phyloP scores from a whole-genome alignment of 257 asterid genomes.

The Pogostemon cablin region DNA sequence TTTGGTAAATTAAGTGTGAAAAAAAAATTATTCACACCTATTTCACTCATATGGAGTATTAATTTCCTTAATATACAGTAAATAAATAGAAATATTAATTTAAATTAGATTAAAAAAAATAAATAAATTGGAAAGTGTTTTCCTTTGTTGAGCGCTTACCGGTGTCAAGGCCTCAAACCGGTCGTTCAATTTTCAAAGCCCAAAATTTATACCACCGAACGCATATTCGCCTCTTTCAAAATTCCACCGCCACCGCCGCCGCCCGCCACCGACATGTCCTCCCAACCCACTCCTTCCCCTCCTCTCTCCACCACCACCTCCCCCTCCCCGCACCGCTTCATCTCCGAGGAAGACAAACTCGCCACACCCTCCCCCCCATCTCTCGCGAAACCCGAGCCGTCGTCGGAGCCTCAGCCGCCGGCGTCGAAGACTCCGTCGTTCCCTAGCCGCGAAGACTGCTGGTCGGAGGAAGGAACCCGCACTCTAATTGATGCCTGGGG shows the following conservation, averaged over 20 bases:
- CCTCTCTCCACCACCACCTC: slow-evolving; percentile 41
- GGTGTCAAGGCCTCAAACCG: slow-evolving; percentile 35
- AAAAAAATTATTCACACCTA: too few species aligned
- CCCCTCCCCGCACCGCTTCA: slow-evolving; percentile 33
- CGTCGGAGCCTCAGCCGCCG: slow-evolving; percentile 36
- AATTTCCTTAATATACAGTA: too few species aligned
- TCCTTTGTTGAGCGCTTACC: slow-evolving; percentile 29
- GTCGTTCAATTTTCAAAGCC: slow-evolving; percentile 42
- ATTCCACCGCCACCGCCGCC: slow-evolving; percentile 42
- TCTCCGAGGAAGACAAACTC: slow-evolving; percentile 36
- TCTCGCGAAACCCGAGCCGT: slow-evolving; percentile 31
- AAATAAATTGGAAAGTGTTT: background rate
- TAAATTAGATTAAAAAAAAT: background rate
- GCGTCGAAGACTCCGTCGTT: slow-evolving; percentile 45
- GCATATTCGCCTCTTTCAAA: slow-evolving; percentile 23
- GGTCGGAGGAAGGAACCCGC: slow-evolving; percentile 89
- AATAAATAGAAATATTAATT: too few species aligned
- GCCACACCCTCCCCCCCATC: slow-evolving; percentile 29
- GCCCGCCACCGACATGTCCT: slow-evolving; percentile 45
- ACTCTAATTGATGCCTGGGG: slow-evolving; percentile 93
- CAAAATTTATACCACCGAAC: slow-evolving; percentile 24
- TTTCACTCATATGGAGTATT: too few species aligned
- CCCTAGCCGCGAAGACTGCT: slow-evolving; percentile 80
- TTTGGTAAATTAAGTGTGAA: too few species aligned
- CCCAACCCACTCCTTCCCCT: slow-evolving; percentile 40